Evolutionary conservation across 768 basidiomycete species (phyloP), one percentile per base, ranked within the genome.

Genomic region (Collybia sp.): DNA sequence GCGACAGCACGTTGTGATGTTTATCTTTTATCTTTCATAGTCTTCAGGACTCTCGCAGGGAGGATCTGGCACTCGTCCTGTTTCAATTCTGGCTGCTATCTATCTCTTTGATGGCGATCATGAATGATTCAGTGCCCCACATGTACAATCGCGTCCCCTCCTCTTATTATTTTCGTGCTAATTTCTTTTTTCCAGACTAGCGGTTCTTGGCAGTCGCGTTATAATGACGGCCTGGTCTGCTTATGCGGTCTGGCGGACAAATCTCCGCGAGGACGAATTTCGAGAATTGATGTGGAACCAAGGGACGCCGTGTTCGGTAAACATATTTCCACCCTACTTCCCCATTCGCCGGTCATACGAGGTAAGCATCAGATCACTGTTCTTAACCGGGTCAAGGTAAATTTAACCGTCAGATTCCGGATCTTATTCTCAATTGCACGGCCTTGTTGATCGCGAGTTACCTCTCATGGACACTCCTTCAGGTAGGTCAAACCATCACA

Each of bases 71-170:
- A 1, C 65, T 72, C 50, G 61, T 80, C 16, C 59, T 67, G 32
- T 58, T 76, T 1, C 77, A 82, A 50, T 72, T 79, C 54, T 82
- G 77, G 77, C 64, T 82, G 5, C 63, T 80, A 18, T 66, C 62
- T 0, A 68, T 80, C 20, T 74, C 76, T n/a, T 50, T 73, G n/a
- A 57, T 73, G 20, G 75, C 72, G 2, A 69, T 80, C 46, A 49
- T 73, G 13, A 67, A 67, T 32, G 73, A 77, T 46, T 80, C 79
- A 1, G 70, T 78, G 2, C 76, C 81, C 13, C 80, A 82, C 53
- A 58, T 73, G 79, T 79, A 51, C 45, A 72, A 55, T 12, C 25
- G 43, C 16, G 15, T 25, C 9, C 20, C n/a, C 18, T 9, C 49
- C 20, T 9, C 2, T 16, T 10, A 20, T 18, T n/a, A 15, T 17